Base-by-base conservation (phyloP, 805 yeast species). In the Nakazawaea pomicola region DNA sequence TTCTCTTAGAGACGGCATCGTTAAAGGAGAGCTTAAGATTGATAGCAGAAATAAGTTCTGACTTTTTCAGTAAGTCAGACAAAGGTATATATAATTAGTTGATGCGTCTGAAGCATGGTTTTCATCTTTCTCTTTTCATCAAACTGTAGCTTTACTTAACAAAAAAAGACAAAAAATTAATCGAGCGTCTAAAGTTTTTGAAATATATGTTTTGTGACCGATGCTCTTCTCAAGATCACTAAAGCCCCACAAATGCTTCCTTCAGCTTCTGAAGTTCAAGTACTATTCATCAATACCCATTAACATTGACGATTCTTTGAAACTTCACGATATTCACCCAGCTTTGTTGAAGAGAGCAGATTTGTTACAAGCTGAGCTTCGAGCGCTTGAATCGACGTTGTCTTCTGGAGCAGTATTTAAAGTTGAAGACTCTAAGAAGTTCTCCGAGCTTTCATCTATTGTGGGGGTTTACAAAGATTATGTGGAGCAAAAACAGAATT, bases 1-100 rank as follows among this genome's bases (percentile, higher is more conserved):
- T 88, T 38, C 85, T 89, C 53, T 65, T 69, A 44, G 60, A 67
- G 5, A 67, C 82, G 46, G 82, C 78, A 8, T 67, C 74, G 46
- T 60, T 82, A 44, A 61, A 68, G 39, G 80, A 74, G 52, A 83
- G 75, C 54, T 66, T 74, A 41, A 58, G 56, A 33, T 62, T 68
- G 50, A 67, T 75, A 46, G 81, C 85, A 9, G 68, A 78, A 40
- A 65, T 83, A 83, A 79, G 80, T 37, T 44, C 53, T 33, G 41
- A 51, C 10, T 32, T 47, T 18, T 55, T 51, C 37, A 55, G 50
- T n/a, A 54, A 49, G 18, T 40, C 38, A 11, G 63, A 67, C 16
- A 55, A 57, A 21, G 79, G 76, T 7, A 65, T 73, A 17, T 70
- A 64, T 51, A 55, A 46, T 32, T 52, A 48, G 16, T 10, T 19